These are phyloP conservation scores for Pseudonitzschia delicatissima DNA, from an alignment of 108 stramenopile species.

Conservation along the genomic window DNA sequence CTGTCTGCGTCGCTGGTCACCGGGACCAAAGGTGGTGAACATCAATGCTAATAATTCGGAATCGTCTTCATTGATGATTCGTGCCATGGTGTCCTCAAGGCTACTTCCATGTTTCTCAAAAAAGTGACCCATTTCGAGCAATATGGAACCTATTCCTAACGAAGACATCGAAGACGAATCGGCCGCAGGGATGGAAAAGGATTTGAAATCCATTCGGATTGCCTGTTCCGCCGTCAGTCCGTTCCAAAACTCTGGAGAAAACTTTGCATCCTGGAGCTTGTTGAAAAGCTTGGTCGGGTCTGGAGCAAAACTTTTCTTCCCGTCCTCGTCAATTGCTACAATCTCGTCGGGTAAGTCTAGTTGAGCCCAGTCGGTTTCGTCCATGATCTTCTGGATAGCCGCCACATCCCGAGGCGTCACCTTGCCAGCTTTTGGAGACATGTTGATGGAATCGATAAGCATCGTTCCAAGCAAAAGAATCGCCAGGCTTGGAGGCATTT, in stretches of 20 bases:
- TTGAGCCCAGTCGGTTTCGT: conserved; percentile 47
- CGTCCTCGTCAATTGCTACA: neutral
- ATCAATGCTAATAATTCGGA: conserved; percentile 5
- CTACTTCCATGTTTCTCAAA: conserved; percentile 21
- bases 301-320: neutral
- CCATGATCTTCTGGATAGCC: conserved; percentile 46
- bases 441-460: conserved; percentile 78
- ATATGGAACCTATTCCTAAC: conserved; percentile 73
- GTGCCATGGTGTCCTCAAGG: neutral
- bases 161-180: neutral
- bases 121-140: conserved; percentile 50
- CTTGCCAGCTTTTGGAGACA: conserved; percentile 64
- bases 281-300: conserved; percentile 54
- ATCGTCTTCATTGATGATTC: neutral
- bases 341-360: conserved; percentile 5
- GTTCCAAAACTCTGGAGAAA: conserved; percentile 68
- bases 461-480: conserved; percentile 73
- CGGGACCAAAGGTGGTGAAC: conserved; percentile 26
- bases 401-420: conserved; percentile 62
- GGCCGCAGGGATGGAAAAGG: conserved; percentile 25
- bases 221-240: conserved; percentile 47
- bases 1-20: conserved; percentile 21
- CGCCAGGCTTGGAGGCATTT: conserved; percentile 31
- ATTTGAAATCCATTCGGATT: conserved; percentile 71
- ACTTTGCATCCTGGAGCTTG: conserved; percentile 59